phyloP scores from a whole-genome alignment of 306 rosid species.

The Begonia loranthoides region DNA sequence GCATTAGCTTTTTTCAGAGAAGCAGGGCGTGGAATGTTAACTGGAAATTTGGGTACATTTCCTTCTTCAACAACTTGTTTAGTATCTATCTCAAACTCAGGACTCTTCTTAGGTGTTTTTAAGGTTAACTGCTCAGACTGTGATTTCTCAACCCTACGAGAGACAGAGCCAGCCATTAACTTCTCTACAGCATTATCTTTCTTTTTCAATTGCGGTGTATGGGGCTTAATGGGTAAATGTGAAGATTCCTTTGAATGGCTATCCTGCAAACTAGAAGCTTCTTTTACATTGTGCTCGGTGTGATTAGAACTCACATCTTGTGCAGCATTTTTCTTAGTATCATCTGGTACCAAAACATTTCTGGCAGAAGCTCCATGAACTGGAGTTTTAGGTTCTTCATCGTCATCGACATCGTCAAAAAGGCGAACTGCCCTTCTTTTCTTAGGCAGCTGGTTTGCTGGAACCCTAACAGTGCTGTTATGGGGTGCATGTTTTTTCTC shows the following conservation, averaged over 20 bases:
- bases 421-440: conserved; percentile 84
- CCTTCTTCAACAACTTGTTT: conserved; percentile 36
- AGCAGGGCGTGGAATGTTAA: conserved; percentile 28
- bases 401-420: conserved; percentile 35
- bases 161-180: conserved; percentile 13
- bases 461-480: conserved; percentile 19
- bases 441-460: conserved; percentile 26
- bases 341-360: conserved; percentile 30
- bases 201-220: conserved; percentile 21
- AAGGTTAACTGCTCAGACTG: conserved; percentile 33
- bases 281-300: conserved; percentile 23
- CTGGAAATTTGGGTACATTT: conserved; percentile 29
- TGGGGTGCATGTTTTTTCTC: conserved; percentile 22
- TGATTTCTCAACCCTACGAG: conserved; percentile 35
- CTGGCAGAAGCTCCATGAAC: conserved; percentile 72
- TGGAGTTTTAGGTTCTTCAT: conserved; percentile 66
- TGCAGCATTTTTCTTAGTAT: conserved; percentile 28
- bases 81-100: conserved; percentile 23
- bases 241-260: conserved; percentile 25
- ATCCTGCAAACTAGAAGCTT: conserved; percentile 27
- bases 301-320: conserved; percentile 22
- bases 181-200: conserved; percentile 11
- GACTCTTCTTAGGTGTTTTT: conserved; percentile 54
- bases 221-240: conserved; percentile 11
- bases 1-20: conserved; percentile 40